Base-by-base conservation (phyloP, 345 rosid genomes). In the Lumnitzera littorea region DNA sequence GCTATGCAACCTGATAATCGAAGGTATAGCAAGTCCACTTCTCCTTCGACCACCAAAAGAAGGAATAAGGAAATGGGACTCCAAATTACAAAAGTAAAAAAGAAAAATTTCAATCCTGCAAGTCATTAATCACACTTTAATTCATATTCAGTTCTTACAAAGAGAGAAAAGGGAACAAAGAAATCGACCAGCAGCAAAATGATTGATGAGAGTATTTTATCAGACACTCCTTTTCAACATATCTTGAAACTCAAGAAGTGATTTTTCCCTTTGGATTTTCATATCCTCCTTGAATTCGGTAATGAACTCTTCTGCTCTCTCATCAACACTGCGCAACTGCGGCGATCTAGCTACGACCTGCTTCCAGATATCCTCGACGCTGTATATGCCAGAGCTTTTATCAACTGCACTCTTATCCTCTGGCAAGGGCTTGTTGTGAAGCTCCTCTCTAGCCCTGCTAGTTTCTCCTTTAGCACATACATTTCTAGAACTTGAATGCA, bases 301-400 rank as follows among this genome's bases (percentile, higher is more conserved):
- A 25, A 91, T 91, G 25, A 91, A 91, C 61, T 91, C 98, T 5
- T 88, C 96, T 12, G 98, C 98, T 70, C 87, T 77, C 54, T 88
- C 96, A 55, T 91, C 79, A 53, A 91, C 95, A n/a, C 81, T 70
- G 62, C 88, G 74, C 41, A 86, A 62, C 67, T 84, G 95, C 0
- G 96, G 95, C 14, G 98, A 88, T 12, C 66, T 73, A 27, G 91
- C 90, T 48, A 91, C 87, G 17, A 82, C 76, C 55, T 80, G 82
- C 61, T 80, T 84, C 96, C 95, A 91, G 12, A 86, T 86, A 71
- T 91, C 96, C 58, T 91, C 98, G 49, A 91, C 62, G 6, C 77
- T 80, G 27, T 80, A 64, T 50, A 62, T 2, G n/a, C 51, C 27
- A 53, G 23, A 2, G 11, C 46, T 7, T 17, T 43, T 11, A 50